Evolutionary conservation across 495 filamentous ascomycete species (phyloP).

Genomic region (Paragyromitra xinjiangensis): DNA sequence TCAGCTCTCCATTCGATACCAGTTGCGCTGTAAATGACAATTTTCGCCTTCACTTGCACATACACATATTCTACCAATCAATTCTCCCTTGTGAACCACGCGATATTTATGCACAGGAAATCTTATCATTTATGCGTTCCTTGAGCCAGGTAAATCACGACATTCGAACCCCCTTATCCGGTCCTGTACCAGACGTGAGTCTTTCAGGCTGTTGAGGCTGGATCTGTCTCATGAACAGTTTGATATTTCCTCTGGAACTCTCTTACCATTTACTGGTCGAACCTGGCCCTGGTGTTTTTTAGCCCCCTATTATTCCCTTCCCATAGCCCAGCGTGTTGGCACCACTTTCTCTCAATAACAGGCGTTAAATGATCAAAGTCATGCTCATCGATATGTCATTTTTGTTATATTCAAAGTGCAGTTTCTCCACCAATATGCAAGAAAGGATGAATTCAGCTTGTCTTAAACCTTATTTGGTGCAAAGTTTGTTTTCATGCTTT

Average conservation of each 20-base stretch:
- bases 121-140: constrained; percentile 38
- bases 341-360: constrained; percentile 25
- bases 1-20: background rate
- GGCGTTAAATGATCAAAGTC: background rate
- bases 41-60: constrained; percentile 12
- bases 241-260: constrained; percentile 31
- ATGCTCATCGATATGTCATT: constrained; percentile 3
- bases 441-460: background rate
- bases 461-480: constrained; percentile 7
- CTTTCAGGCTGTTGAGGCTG: constrained; percentile 13
- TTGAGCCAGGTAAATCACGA: constrained; percentile 24
- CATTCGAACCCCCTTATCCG: background rate
- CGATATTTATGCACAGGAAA: constrained; percentile 34
- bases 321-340: constrained; percentile 1
- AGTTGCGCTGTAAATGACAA: background rate
- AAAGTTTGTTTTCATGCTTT: background rate
- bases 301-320: background rate
- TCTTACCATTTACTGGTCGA: constrained; percentile 6
- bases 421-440: background rate
- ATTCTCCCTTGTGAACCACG: background rate
- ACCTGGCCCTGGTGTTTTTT: background rate
- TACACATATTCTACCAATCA: constrained; percentile 14
- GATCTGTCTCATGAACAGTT: constrained; percentile 45
- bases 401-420: background rate
- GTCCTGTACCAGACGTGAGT: constrained; percentile 21